phyloP scores from a whole-genome alignment of 2,329 filamentous ascomycete species.

The Pestalotiopsis sp. region DNA sequence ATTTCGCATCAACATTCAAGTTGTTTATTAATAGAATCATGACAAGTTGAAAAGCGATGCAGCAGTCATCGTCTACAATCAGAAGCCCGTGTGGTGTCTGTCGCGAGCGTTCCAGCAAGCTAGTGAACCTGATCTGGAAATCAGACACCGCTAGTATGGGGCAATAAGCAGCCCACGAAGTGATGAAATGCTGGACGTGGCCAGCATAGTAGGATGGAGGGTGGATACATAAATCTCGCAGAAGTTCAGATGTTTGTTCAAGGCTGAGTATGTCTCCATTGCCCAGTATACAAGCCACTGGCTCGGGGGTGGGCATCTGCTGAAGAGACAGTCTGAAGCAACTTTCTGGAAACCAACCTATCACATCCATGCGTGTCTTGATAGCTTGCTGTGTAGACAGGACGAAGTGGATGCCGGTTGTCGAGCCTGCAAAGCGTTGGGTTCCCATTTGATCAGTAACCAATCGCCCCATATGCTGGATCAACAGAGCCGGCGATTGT shows the following conservation, averaged over 20 bases:
- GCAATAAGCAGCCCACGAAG: constrained; percentile 2
- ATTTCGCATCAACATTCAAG: neutral
- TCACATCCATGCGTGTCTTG: neutral
- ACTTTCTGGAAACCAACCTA: constrained; percentile 6
- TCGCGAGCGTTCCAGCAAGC: neutral
- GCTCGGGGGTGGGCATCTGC: neutral
- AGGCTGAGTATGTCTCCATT: neutral
- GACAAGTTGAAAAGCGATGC: neutral
- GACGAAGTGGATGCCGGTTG: constrained; percentile 11
- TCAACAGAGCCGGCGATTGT: neutral
- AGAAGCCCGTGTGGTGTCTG: neutral
- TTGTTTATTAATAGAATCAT: neutral
- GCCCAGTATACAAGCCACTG: neutral
- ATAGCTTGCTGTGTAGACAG: constrained; percentile 5
- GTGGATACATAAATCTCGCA: neutral
- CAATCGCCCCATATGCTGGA: constrained; percentile 7
- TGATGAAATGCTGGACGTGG: neutral
- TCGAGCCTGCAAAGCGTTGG: constrained; percentile 10
- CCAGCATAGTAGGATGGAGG: neutral
- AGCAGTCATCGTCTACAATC: neutral
- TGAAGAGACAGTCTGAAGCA: constrained; percentile 1
- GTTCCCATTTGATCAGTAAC: constrained; percentile 1
- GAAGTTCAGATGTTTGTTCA: neutral
- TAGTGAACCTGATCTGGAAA: neutral
- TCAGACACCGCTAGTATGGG: neutral